Percentiles rank a stretch among this genome's conserved stretches.
Conservation (phyloP, 768 basidiomycete species). For the Pulveroboletus sp. region DNA sequence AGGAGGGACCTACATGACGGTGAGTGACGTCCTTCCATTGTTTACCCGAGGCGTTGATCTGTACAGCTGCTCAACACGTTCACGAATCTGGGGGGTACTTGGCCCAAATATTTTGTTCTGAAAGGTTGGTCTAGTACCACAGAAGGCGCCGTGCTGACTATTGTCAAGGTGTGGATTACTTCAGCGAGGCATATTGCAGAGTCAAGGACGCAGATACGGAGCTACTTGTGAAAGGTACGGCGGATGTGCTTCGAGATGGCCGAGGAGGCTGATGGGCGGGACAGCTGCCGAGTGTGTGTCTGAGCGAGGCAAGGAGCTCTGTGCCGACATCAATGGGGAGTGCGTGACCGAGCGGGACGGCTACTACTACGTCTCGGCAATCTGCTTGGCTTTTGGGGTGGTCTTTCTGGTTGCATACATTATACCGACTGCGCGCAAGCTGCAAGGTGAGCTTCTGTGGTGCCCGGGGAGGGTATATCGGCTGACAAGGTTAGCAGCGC, state of each 20-base stretch:
- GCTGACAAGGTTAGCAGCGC: conserved; percentile 36
- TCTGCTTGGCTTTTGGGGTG: conserved; percentile 80
- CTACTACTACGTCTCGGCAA: conserved; percentile 76
- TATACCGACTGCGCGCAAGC: conserved; percentile 73
- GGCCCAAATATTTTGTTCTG: conserved; percentile 96
- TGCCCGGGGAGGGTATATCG: background rate
- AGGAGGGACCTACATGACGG: conserved; percentile 99
- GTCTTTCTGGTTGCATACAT: conserved; percentile 70
- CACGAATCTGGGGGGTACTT: conserved; percentile 94
- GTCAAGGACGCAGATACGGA: conserved; percentile 54
- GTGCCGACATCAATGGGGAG: conserved; percentile 66
- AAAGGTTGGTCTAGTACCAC: conserved; percentile 48
- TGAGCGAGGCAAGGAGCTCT: conserved; percentile 80
- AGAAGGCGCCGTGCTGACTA: conserved; percentile 6
- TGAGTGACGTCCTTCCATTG: conserved; percentile 34
- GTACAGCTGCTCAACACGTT: conserved; percentile 88
- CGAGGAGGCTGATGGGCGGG: conserved; percentile 8
- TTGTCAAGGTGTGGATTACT: conserved; percentile 71
- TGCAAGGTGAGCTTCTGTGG: conserved; percentile 65
- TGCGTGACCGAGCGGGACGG: conserved; percentile 88
- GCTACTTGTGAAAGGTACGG: conserved; percentile 51
- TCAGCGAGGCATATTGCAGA: conserved; percentile 80
- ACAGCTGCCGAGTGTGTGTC: conserved; percentile 86
- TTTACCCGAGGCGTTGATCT: conserved; percentile 5
- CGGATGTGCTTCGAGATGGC: background rate